These are phyloP conservation scores for Phytophthora colocasiae DNA, from an alignment of 352 stramenopile genomes.

Conservation along the genomic window DNA sequence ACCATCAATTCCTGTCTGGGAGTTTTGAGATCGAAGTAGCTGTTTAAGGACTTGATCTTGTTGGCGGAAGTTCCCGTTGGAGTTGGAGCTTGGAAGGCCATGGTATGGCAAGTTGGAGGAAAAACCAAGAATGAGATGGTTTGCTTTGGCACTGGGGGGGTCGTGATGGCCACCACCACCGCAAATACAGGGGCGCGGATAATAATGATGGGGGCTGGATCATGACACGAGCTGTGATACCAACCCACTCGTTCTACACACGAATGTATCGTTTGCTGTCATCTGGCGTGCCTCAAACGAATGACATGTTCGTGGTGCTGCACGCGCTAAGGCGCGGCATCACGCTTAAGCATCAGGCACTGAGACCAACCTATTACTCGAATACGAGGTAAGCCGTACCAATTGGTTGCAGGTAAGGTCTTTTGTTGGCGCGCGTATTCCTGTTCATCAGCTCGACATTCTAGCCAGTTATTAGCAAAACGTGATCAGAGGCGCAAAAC, in stretches of 20 bases:
- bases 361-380: too few relatives aligned
- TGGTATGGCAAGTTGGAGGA: slow-evolving; percentile 5
- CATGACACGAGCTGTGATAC: slow-evolving; percentile 5
- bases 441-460: too few relatives aligned
- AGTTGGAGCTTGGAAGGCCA: slow-evolving; percentile 24
- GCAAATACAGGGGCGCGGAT: not conserved
- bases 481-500: too few relatives aligned
- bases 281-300: slow-evolving; percentile 13
- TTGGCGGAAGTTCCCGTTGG: slow-evolving; percentile 1
- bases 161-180: slow-evolving; percentile 1
- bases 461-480: too few relatives aligned
- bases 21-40: slow-evolving; percentile 29
- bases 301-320: slow-evolving; percentile 9
- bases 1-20: slow-evolving; percentile 9
- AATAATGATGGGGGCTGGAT: not conserved
- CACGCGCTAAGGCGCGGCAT: too few relatives aligned
- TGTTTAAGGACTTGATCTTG: slow-evolving; percentile 16
- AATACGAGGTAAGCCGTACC: too few relatives aligned
- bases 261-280: slow-evolving; percentile 5
- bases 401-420: too few relatives aligned
- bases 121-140: slow-evolving; percentile 19
- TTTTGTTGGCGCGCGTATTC: too few relatives aligned
- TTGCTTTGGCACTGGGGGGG: not conserved
- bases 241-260: not conserved
- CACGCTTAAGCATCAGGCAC: too few relatives aligned